phyloP scores from a whole-genome alignment of 2,329 filamentous ascomycete species.

The Tetracladium maxilliforme region DNA sequence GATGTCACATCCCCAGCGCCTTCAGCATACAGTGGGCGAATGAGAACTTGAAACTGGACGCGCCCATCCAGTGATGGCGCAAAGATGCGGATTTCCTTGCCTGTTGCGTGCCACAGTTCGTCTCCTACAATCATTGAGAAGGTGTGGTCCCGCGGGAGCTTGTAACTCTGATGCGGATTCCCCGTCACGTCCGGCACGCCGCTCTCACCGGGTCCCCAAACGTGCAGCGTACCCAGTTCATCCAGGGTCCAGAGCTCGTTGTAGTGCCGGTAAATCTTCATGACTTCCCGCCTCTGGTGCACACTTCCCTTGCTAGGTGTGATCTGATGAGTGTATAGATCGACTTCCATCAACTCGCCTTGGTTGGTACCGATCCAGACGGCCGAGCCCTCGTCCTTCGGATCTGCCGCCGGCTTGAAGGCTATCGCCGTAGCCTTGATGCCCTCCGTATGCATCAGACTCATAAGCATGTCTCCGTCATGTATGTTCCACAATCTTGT shows the following conservation, averaged over 20 bases:
- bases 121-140: constrained; percentile 81
- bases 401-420: constrained; percentile 70
- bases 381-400: constrained; percentile 66
- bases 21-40: constrained; percentile 54
- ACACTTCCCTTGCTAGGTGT: constrained; percentile 53
- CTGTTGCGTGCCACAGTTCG: constrained; percentile 75
- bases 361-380: constrained; percentile 84
- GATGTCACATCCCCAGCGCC: constrained; percentile 78
- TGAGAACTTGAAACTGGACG: constrained; percentile 59
- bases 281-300: constrained; percentile 66
- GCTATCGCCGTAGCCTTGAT: constrained; percentile 66
- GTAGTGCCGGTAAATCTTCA: constrained; percentile 72
- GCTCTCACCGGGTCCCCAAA: constrained; percentile 68
- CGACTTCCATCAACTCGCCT: constrained; percentile 81
- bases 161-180: constrained; percentile 60
- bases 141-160: constrained; percentile 66
- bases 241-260: constrained; percentile 92
- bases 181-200: constrained; percentile 61
- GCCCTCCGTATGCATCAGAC: constrained; percentile 70
- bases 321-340: constrained; percentile 60
- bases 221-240: constrained; percentile 69
- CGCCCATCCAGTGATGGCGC: constrained; percentile 55
- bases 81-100: constrained; percentile 79
- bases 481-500: constrained; percentile 80
- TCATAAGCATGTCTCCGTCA: constrained; percentile 71